phyloP scores from a whole-genome alignment of 2,329 filamentous ascomycete species.

The Cercospora janseana region DNA sequence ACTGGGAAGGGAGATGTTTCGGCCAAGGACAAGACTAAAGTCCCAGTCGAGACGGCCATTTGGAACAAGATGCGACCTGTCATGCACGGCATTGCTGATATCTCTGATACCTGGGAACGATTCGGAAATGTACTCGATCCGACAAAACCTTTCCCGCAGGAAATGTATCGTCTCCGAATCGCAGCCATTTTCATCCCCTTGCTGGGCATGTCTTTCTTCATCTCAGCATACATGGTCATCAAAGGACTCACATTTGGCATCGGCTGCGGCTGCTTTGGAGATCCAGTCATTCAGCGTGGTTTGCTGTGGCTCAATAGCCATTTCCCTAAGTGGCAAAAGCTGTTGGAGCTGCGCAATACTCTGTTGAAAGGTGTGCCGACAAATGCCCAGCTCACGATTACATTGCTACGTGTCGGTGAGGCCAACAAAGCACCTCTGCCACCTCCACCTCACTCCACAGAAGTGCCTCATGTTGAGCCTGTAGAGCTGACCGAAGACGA shows the following conservation, averaged over 20 bases:
- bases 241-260: constrained; percentile 65
- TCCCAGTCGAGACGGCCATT: constrained; percentile 72
- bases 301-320: constrained; percentile 59
- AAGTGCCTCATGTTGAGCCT: constrained; percentile 50
- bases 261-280: constrained; percentile 78
- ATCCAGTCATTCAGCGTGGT: constrained; percentile 65
- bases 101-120: constrained; percentile 62
- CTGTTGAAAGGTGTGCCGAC: constrained; percentile 79
- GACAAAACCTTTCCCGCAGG: constrained; percentile 48
- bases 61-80: constrained; percentile 72
- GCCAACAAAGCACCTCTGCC: constrained; percentile 76
- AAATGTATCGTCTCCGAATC: constrained; percentile 47
- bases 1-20: constrained; percentile 47
- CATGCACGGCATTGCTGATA: constrained; percentile 64
- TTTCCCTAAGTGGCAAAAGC: constrained; percentile 70
- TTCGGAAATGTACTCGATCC: constrained; percentile 58
- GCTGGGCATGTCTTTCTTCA: constrained; percentile 45
- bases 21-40: constrained; percentile 71
- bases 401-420: constrained; percentile 77
- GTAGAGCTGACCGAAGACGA: constrained; percentile 52
- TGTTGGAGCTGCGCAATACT: constrained; percentile 71
- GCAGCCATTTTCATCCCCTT: constrained; percentile 48
- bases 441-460: constrained; percentile 50
- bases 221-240: constrained; percentile 51
- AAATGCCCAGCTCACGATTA: constrained; percentile 79